phyloP scores from a whole-genome alignment of 78 protist genomes.

The Guillardia theta region DNA sequence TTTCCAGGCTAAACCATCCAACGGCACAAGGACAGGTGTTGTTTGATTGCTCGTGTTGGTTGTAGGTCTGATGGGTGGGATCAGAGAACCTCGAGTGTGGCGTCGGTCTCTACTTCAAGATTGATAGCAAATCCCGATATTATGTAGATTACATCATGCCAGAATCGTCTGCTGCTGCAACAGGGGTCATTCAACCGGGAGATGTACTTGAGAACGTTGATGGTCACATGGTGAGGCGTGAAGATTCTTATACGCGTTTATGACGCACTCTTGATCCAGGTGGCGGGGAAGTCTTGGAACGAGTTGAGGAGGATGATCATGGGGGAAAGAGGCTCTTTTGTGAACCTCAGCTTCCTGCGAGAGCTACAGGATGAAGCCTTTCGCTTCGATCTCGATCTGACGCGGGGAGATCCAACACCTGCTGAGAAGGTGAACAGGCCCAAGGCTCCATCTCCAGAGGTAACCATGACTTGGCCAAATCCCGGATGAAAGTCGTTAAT shows the following conservation, averaged over 20 bases:
- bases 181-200: not conserved
- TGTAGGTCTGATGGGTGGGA: too few relatives aligned
- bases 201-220: not conserved
- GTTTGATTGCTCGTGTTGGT: too few relatives aligned
- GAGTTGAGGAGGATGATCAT: not conserved
- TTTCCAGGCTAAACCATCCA: too few relatives aligned
- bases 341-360: slow-evolving; percentile 18
- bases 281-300: not conserved
- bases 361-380: not conserved
- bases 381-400: not conserved
- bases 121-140: not conserved
- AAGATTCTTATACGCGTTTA: not conserved
- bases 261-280: not conserved
- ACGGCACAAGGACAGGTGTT: too few relatives aligned
- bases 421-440: too few relatives aligned
- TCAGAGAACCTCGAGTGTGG: too few relatives aligned
- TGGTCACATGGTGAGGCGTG: not conserved
- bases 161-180: not conserved
- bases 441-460: too few relatives aligned
- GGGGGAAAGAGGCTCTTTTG: not conserved
- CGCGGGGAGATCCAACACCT: not conserved
- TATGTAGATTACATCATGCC: not conserved
- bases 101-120: not conserved
- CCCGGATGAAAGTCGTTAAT: too few relatives aligned
- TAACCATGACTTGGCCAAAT: too few relatives aligned